Evolutionary conservation across 345 rosid species (phyloP).

Genomic region (Iberis pinnata): DNA sequence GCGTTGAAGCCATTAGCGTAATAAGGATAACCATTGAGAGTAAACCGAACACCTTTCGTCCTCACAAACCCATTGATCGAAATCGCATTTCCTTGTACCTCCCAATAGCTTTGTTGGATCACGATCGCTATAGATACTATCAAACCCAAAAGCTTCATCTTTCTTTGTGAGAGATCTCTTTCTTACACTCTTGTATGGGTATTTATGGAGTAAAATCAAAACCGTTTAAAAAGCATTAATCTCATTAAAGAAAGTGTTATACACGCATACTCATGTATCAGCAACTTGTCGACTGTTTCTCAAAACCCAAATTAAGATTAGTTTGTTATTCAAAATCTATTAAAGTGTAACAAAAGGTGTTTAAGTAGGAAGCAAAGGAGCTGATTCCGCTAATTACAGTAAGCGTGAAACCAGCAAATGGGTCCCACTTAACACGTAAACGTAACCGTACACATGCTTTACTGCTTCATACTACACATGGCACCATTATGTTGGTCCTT

Average conservation of each 20-base stretch:
- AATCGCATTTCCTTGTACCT: slow-evolving; percentile 27
- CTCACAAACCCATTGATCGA: slow-evolving; percentile 57
- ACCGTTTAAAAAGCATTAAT: slow-evolving; percentile 19
- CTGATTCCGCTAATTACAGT: slow-evolving; percentile 16
- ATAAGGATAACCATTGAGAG: slow-evolving; percentile 62
- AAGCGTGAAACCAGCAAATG: slow-evolving; percentile 15
- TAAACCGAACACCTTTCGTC: slow-evolving; percentile 53
- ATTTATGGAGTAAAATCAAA: slow-evolving; percentile 22
- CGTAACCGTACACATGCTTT: slow-evolving; percentile 21
- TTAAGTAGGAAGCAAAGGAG: slow-evolving; percentile 15
- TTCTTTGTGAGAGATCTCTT: slow-evolving; percentile 9
- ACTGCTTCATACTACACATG: slow-evolving; percentile 19
- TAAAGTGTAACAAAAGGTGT: neutral
- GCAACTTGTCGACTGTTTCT: too few relatives aligned
- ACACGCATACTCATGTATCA: too few relatives aligned
- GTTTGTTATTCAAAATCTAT: too few relatives aligned
- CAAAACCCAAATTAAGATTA: neutral
- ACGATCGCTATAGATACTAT: slow-evolving; percentile 31
- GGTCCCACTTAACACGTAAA: slow-evolving; percentile 23
- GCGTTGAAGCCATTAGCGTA: slow-evolving; percentile 91
- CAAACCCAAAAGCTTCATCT: slow-evolving; percentile 39
- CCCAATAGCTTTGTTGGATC: slow-evolving; percentile 28
- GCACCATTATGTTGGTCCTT: neutral
- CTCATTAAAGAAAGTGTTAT: too few relatives aligned
- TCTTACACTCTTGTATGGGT: slow-evolving; percentile 9